Conservation (phyloP, 805 yeast genomes). For the Zygoascus bituminiphila region DNA sequence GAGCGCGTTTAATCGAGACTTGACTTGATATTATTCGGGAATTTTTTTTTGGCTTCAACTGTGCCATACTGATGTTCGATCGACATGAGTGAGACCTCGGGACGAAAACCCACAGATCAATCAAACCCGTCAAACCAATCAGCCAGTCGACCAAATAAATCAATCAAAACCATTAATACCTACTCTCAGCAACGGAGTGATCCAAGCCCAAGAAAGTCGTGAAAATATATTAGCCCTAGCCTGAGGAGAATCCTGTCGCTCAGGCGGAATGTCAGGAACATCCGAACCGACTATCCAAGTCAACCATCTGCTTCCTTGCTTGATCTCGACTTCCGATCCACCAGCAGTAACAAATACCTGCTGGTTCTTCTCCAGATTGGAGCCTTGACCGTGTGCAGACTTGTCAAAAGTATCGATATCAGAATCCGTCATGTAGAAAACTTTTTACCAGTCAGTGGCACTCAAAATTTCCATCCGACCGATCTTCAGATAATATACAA, state of each 20-base stretch:
- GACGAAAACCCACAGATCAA: no score
- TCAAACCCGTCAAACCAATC: no score
- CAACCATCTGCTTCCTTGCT: neutral
- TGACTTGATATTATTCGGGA: no score
- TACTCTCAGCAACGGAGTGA: constrained; percentile 9
- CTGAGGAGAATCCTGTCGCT: constrained; percentile 2
- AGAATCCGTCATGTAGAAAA: neutral
- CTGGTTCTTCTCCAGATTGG: neutral
- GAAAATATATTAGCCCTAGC: constrained; percentile 5
- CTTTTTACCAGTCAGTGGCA: no score
- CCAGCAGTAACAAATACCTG: neutral
- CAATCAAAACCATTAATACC: no score
- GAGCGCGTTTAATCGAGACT: no score
- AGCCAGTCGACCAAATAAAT: no score
- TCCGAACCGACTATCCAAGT: neutral
- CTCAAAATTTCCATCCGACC: no score
- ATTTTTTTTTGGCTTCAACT: no score
- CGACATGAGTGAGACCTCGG: no score
- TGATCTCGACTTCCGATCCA: neutral
- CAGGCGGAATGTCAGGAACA: constrained; percentile 7
- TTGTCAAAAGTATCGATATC: neutral
- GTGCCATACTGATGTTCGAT: no score
- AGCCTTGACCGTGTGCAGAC: neutral
- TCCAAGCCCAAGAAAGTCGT: constrained; percentile 8
- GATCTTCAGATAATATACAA: no score